Percentiles rank a stretch among this genome's conserved stretches.
Conservation (phyloP, 805 yeast species). For the Yarrowia alimentaria region DNA sequence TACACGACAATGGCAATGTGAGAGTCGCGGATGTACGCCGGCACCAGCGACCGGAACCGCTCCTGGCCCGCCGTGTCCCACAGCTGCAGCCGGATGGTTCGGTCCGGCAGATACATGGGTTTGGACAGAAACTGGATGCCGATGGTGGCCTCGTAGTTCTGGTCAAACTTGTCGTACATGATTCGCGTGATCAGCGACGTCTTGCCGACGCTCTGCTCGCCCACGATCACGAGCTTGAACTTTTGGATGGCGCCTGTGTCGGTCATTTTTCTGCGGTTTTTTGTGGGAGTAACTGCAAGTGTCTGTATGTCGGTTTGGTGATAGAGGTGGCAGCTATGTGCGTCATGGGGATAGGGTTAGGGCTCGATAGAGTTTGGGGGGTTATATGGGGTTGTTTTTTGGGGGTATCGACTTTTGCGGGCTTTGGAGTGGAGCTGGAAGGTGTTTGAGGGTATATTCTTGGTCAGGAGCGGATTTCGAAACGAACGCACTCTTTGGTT, state of each 20-base stretch:
- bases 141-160: conserved; percentile 90
- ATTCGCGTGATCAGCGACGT: conserved; percentile 95
- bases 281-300: too few species aligned
- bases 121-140: conserved; percentile 81
- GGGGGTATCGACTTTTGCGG: too few species aligned
- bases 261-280: conserved; percentile 2
- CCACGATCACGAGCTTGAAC: conserved; percentile 76
- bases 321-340: too few species aligned
- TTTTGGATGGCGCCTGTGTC: conserved; percentile 39
- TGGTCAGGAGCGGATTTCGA: too few species aligned
- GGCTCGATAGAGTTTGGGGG: too few species aligned
- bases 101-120: conserved; percentile 94
- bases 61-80: conserved; percentile 99
- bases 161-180: conserved; percentile 97
- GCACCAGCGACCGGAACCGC: conserved; percentile 89
- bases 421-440: too few species aligned
- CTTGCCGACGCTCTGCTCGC: conserved; percentile 98
- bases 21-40: conserved; percentile 92
- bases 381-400: too few species aligned
- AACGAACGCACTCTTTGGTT: too few species aligned
- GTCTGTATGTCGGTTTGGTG: too few species aligned
- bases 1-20: conserved; percentile 97
- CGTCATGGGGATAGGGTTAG: too few species aligned
- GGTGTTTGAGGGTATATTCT: too few species aligned
- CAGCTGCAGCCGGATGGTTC: conserved; percentile 87